Percentiles rank a stretch among this genome's conserved stretches.
Evolutionary conservation across 208 protist species (phyloP).

Genomic region (Blechomonas ayalai): DNA sequence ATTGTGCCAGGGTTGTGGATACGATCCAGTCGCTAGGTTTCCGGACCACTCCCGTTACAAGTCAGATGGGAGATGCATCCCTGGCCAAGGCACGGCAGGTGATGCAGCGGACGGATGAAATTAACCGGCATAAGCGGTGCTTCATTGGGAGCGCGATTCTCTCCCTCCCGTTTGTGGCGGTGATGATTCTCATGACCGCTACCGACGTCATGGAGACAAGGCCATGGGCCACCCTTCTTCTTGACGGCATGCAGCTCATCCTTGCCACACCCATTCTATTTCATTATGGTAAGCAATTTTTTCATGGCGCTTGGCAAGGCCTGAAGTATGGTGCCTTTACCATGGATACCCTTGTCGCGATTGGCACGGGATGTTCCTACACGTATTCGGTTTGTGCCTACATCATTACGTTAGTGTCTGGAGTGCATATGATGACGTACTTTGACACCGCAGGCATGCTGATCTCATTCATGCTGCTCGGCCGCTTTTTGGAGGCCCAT

Average conservation of each 20-base stretch:
- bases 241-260: slow-evolving; percentile 47
- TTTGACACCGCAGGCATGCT: slow-evolving; percentile 95
- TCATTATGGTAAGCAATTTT: slow-evolving; percentile 69
- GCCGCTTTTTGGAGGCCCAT: slow-evolving; percentile 91
- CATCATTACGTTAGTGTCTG: slow-evolving; percentile 18
- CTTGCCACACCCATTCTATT: slow-evolving; percentile 83
- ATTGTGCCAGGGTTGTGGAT: slow-evolving; percentile 1
- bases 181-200: slow-evolving; percentile 64
- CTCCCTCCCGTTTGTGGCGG: slow-evolving; percentile 42
- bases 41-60: neutral
- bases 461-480: slow-evolving; percentile 94
- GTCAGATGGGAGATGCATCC: neutral
- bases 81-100: slow-evolving; percentile 27
- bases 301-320: slow-evolving; percentile 49
- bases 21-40: slow-evolving; percentile 9
- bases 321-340: slow-evolving; percentile 57
- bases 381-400: slow-evolving; percentile 53
- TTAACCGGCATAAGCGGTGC: slow-evolving; percentile 25
- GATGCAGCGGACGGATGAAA: slow-evolving; percentile 66
- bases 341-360: slow-evolving; percentile 85
- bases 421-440: slow-evolving; percentile 51
- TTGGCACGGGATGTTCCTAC: slow-evolving; percentile 74
- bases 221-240: slow-evolving; percentile 10
- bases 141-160: slow-evolving; percentile 49
- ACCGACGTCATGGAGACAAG: slow-evolving; percentile 20